Conservation (phyloP, 495 filamentous ascomycete genomes). For the Penicillium alfredii region DNA sequence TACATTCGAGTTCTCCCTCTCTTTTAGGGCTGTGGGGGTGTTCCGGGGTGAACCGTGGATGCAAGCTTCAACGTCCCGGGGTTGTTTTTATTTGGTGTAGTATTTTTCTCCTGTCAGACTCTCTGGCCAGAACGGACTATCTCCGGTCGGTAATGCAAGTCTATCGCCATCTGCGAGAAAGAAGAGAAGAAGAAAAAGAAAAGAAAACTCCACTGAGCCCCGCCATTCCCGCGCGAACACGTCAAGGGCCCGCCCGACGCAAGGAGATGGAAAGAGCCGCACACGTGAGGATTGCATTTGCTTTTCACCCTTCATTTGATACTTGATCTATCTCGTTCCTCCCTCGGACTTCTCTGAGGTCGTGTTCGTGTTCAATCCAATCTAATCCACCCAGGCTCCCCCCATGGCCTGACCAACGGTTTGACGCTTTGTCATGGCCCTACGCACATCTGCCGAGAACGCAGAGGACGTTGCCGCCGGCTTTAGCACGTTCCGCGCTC, state of each 20-base stretch:
- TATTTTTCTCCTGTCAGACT: too few species aligned
- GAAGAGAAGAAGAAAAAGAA: too few species aligned
- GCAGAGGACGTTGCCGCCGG: slow-evolving; percentile 50
- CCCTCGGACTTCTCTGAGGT: slow-evolving; percentile 3
- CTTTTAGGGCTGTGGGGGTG: too few species aligned
- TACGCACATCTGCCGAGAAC: slow-evolving; percentile 44
- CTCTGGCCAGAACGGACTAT: too few species aligned
- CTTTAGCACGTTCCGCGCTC: slow-evolving; percentile 45
- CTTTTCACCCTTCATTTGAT: background rate
- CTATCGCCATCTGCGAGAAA: too few species aligned
- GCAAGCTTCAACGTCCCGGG: too few species aligned
- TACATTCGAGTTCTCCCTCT: too few species aligned
- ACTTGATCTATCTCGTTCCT: slow-evolving; percentile 1
- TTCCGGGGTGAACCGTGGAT: too few species aligned
- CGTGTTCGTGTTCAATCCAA: too few species aligned
- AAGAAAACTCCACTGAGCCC: slow-evolving; percentile 22
- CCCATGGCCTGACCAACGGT: slow-evolving; percentile 24
- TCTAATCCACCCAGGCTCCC: slow-evolving; percentile 7
- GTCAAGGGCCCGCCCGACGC: slow-evolving; percentile 16
- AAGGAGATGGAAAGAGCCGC: slow-evolving; percentile 23
- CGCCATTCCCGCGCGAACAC: slow-evolving; percentile 29
- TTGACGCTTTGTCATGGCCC: slow-evolving; percentile 30
- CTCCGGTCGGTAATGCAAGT: too few species aligned
- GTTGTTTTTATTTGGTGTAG: too few species aligned
- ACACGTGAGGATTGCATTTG: slow-evolving; percentile 16